These are phyloP conservation scores for Aspergillus campestris DNA, from an alignment of 495 filamentous ascomycete genomes.

Conservation along the genomic window DNA sequence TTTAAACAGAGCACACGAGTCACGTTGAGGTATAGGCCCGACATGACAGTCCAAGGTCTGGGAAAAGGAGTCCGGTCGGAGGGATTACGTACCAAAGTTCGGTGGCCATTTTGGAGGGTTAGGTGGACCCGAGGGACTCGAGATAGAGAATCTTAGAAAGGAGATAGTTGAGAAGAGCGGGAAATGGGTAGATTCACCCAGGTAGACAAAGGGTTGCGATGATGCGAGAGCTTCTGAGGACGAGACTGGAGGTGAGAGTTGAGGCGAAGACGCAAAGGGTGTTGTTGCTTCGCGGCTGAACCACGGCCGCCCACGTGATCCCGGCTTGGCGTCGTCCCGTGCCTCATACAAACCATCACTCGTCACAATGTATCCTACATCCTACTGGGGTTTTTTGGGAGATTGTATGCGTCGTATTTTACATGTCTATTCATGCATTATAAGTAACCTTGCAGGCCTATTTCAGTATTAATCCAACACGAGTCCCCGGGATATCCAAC, in stretches of 20 bases:
- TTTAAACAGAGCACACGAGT: conserved; percentile 1
- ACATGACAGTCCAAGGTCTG: conserved; percentile 16
- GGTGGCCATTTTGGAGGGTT: conserved; percentile 46
- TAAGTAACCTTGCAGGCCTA: background rate
- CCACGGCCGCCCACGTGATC: conserved; percentile 16
- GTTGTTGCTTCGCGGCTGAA: conserved; percentile 19
- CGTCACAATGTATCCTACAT: too few species aligned
- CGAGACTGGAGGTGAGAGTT: conserved; percentile 28
- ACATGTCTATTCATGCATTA: background rate
- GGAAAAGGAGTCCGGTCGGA: conserved; percentile 26
- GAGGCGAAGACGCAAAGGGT: conserved; percentile 36
- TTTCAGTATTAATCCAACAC: conserved; percentile 17
- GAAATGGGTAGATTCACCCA: conserved; percentile 13
- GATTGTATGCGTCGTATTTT: too few species aligned
- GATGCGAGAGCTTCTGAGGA: conserved; percentile 24
- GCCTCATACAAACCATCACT: background rate
- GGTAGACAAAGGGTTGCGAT: conserved; percentile 21
- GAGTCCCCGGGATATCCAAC: conserved; percentile 33
- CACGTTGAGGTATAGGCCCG: conserved; percentile 16
- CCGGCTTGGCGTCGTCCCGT: conserved; percentile 22
- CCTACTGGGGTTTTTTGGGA: too few species aligned
- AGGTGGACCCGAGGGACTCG: conserved; percentile 5
- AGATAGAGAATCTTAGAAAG: conserved; percentile 4
- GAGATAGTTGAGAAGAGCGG: conserved; percentile 1
- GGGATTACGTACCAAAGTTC: conserved; percentile 55